Evolutionary conservation across 108 stramenopile species (phyloP), one percentile per base, ranked within the genome.

Genomic region (Cylindrotheca fusiformis): DNA sequence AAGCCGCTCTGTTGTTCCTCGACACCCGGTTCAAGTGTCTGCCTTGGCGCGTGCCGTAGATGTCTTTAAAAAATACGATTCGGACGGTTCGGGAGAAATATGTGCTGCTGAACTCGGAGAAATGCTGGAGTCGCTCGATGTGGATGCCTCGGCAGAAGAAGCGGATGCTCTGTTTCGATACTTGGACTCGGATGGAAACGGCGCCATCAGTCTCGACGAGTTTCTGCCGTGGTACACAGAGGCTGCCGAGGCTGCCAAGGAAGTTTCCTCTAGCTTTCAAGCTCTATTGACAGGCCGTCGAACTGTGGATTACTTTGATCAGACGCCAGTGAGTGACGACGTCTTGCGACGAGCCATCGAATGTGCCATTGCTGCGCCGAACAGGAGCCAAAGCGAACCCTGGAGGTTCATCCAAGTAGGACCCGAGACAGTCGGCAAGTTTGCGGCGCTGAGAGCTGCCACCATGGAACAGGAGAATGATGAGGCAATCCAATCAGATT

Each of bases 341-440:
- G 81, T 85, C 18, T 27, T 88, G 26, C 25, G 70, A 29, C 69
- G 82, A 27, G 87, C 87, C 19, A 50, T 88, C n/a, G 71, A 78
- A 36, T 82, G 81, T 67, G 87, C 87, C 22, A 88, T 85, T 45
- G 74, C 80, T 2, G 87, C 87, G 4, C 87, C 87, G 5, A 88
- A 88, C 57, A 66, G 82, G 27, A 66, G 71, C 17, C 25, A 60
- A 1, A 85, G 68, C 22, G 87, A 88, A 50, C 87, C 87, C 6
- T 88, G 87, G 87, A 51, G 83, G 48, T 88, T 88, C 55, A 80
- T 80, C 48, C 72, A 72, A 18, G 33, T 88, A 21, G 87, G 87
- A 4, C 74, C 69, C 32, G 61, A 81, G 31, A 83, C 87, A 14
- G 65, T 88, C 22, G 67, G 61, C 20, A 82, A 77, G 47, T 52